phyloP scores from a whole-genome alignment of 2,329 filamentous ascomycete species.

The Purpureocillium takamizusanense region DNA sequence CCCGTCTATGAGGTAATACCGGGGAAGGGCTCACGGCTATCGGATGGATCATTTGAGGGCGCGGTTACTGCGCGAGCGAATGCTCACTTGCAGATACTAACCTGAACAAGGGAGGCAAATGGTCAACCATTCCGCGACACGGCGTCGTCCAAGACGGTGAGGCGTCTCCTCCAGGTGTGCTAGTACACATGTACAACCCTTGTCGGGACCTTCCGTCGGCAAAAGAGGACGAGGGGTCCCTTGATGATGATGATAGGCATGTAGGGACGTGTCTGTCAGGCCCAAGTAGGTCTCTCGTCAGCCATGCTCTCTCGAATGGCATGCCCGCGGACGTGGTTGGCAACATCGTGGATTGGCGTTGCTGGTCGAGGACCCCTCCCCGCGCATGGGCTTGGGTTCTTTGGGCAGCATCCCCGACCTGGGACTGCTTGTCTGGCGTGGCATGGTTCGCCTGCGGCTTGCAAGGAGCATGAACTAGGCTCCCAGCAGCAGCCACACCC shows the following conservation, averaged over 20 bases:
- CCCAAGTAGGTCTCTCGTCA: too few species aligned
- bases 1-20: slow-evolving; percentile 10
- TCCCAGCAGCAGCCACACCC: background rate
- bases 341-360: background rate
- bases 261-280: too few species aligned
- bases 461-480: background rate
- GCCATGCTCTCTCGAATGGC: too few species aligned
- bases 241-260: too few species aligned
- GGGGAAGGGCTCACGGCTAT: too few species aligned
- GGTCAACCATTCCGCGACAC: background rate
- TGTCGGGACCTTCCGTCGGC: too few species aligned
- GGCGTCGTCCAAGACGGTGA: background rate
- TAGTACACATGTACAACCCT: too few species aligned
- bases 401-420: slow-evolving; percentile 3
- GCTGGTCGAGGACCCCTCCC: background rate
- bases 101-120: background rate
- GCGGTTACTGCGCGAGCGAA: too few species aligned
- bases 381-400: slow-evolving; percentile 4
- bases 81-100: too few species aligned
- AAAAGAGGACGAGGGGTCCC: too few species aligned
- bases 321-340: background rate
- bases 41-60: too few species aligned
- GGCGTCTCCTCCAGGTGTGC: background rate
- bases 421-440: background rate
- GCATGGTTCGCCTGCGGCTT: slow-evolving; percentile 2